Evolutionary conservation across 345 rosid genomes (phyloP), one percentile per base, ranked within the genome.

Genomic region (Hirschfeldia incana): DNA sequence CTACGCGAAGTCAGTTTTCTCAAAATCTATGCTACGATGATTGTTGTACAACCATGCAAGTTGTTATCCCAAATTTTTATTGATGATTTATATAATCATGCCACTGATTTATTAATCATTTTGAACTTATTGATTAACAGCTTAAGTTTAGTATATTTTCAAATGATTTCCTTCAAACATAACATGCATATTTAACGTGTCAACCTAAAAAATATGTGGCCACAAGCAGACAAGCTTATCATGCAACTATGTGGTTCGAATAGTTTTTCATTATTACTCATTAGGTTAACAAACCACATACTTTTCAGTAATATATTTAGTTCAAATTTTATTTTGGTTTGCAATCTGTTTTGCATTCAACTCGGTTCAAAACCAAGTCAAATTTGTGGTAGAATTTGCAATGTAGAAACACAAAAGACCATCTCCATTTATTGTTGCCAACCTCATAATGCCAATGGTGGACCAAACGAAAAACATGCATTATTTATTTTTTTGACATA

Each of bases 381-480:
- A 72, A 67, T 26, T 21, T 49, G 60, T n/a, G 62, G 68, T 72
- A 72, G 69, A 66, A 30, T 77, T 65, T 67, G 77, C 1, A 6
- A 72, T 66, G 68, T 26, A 28, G 69, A 67, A 65, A 46, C 82
- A 78, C 61, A 78, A 73, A 78, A 73, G 67, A 78, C 67, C 69
- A 78, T 78, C 74, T 46, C 77, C 77, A 73, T 78, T 78, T 78
- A 73, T 73, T 78, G 46, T 73, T 78, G 69, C 78, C 74, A 59
- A 72, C 82, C 82, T 72, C 82, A 78, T 78, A 72, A 72, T 78
- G 82, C 64, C 32, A 78, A 73, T 78, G 82, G 82, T 78, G 82
- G 78, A 78, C 82, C 82, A 67, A 59, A 72, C 46, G 10, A 32
- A 65, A 68, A 66, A 58, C 63, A 78, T 46, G 27, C 78, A 65